These are phyloP conservation scores for Oryza brachyantha DNA, from an alignment of 176 grass and related monocot genomes.

Conservation along the genomic window DNA sequence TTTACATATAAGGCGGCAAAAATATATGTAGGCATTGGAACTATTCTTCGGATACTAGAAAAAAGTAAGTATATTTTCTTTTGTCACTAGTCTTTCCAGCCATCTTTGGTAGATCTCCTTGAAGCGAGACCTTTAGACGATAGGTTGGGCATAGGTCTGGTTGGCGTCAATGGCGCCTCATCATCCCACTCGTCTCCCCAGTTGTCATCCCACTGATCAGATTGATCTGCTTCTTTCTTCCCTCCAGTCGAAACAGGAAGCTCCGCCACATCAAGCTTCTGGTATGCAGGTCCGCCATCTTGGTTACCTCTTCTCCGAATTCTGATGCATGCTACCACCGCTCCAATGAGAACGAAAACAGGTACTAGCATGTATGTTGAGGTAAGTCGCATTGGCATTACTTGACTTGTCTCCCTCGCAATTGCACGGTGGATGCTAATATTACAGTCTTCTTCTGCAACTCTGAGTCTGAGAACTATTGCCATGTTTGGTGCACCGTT, in stretches of 20 bases:
- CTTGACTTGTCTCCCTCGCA: constrained; percentile 34
- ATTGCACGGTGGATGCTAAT: constrained; percentile 56
- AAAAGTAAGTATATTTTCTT: background rate
- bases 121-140: constrained; percentile 83
- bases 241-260: constrained; percentile 61
- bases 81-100: constrained; percentile 72
- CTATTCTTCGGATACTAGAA: background rate
- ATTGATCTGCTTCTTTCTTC: constrained; percentile 48
- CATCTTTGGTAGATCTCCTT: constrained; percentile 73
- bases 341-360: constrained; percentile 42
- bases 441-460: constrained; percentile 49
- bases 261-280: constrained; percentile 49
- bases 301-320: constrained; percentile 23
- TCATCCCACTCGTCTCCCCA: constrained; percentile 87
- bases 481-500: constrained; percentile 31
- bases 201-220: constrained; percentile 75
- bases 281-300: constrained; percentile 28
- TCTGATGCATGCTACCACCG: constrained; percentile 50
- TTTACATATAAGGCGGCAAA: background rate
- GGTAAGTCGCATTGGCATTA: constrained; percentile 30
- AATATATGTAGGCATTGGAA: background rate
- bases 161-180: constrained; percentile 72
- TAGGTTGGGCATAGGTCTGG: constrained; percentile 54
- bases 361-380: constrained; percentile 44
- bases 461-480: constrained; percentile 58